phyloP scores from a whole-genome alignment of 116 monocot genomes.

The Posidonia oceanica region DNA sequence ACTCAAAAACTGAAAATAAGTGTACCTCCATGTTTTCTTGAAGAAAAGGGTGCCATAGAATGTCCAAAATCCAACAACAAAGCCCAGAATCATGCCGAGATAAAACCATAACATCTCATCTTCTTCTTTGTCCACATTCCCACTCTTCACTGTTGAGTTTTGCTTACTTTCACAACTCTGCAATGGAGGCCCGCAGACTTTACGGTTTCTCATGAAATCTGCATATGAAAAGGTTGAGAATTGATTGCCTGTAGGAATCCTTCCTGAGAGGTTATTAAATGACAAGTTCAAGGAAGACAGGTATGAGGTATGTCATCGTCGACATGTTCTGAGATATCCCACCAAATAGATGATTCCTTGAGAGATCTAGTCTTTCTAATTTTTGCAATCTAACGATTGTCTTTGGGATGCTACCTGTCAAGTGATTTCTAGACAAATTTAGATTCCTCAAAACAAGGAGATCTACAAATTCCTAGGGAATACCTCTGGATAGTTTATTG shows the following conservation, averaged over 20 bases:
- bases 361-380: constrained; percentile 16
- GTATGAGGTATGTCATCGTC: constrained; percentile 3
- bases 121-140: too few relatives aligned
- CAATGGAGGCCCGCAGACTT: too few relatives aligned
- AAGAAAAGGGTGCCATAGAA: constrained; percentile 4
- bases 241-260: too few relatives aligned
- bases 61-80: too few relatives aligned
- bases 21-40: constrained; percentile 8
- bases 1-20: neutral
- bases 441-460: constrained; percentile 11
- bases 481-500: constrained; percentile 27
- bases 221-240: too few relatives aligned
- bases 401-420: constrained; percentile 8
- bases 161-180: too few relatives aligned
- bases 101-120: too few relatives aligned
- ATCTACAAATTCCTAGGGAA: constrained; percentile 18
- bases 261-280: too few relatives aligned
- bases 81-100: too few relatives aligned
- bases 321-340: constrained; percentile 7
- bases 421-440: constrained; percentile 25
- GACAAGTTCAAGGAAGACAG: too few relatives aligned
- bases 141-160: too few relatives aligned
- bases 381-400: neutral
- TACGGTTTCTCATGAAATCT: too few relatives aligned
- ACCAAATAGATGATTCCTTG: constrained; percentile 14